Evolutionary conservation across 2,329 filamentous ascomycete genomes (phyloP), one percentile per base, ranked within the genome.

Genomic region (Venturia aucupariae): DNA sequence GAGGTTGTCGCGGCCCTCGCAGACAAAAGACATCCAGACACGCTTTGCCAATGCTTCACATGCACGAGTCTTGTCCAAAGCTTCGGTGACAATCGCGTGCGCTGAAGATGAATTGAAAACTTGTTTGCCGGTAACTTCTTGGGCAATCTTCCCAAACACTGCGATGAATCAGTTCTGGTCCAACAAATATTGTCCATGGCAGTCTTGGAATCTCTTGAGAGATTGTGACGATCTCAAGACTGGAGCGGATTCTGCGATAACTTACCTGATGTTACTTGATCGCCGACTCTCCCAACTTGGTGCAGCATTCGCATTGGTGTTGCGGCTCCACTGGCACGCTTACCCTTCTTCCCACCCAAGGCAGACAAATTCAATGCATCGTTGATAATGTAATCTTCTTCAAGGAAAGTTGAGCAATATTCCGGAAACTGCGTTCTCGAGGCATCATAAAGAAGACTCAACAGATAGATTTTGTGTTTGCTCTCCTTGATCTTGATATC

Each of bases 21-120:
- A 86, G 1, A 96, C 94, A 73, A 97, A 96, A 0, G 92, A 97
- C 90, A 97, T 96, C 94, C 94, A 97, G 67, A 97, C 88, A 71
- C 94, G 89, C 69, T 86, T 88, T n/a, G 90, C 92, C 65, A 97
- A 79, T n/a, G 94, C 94, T 74, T 97, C 92, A 0, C 92, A 90
- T 7, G 91, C 90, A 66, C 83, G 82, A 54, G 84, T 86, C 77
- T 91, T 93, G 75, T 97, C 92, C 39, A 97, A 81, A 10, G 93
- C 94, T 73, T 95, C 86, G 15, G 95, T 81, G 5, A 97, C 91
- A 60, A 97, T 86, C 0, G 91, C 94, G 74, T 97, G 92, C 0
- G 92, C 87, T 5, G 92, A 90, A 71, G 90, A 93, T 17, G 91
- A 88, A 75, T 97, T 96, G 79, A 97, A 96, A 27, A 97, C 89